These are phyloP conservation scores for Suillus ampliporus DNA, from an alignment of 768 basidiomycete genomes.

Conservation along the genomic window DNA sequence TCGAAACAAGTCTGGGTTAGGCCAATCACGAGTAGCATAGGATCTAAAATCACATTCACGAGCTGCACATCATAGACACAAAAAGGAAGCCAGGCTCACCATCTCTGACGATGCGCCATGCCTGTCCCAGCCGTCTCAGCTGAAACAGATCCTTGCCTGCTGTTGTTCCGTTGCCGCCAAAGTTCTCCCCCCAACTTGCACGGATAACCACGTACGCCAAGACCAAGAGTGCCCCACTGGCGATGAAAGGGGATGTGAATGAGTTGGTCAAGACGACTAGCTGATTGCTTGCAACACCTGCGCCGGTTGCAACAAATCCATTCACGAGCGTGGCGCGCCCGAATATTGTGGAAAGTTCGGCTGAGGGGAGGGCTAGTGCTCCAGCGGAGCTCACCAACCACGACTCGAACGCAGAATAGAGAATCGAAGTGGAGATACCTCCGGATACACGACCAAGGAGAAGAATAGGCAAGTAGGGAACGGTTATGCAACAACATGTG, in stretches of 20 bases:
- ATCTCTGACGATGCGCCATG: conserved; percentile 59
- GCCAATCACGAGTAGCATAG: conserved; percentile 65
- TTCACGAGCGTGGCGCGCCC: conserved; percentile 77
- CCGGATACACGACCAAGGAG: conserved; percentile 69
- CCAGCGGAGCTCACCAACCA: conserved; percentile 75
- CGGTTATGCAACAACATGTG: conserved; percentile 62
- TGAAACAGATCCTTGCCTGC: conserved; percentile 51
- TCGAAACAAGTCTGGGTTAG: conserved; percentile 83
- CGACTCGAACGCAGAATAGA: conserved; percentile 78
- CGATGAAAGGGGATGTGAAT: conserved; percentile 69
- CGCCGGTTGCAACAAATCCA: conserved; percentile 70
- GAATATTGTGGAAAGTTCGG: conserved; percentile 70
- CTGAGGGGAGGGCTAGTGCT: conserved; percentile 52
- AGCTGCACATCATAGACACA: conserved; percentile 1
- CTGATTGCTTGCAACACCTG: conserved; percentile 71
- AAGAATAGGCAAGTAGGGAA: conserved; percentile 63
- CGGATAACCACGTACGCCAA: conserved; percentile 63
- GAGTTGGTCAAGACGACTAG: conserved; percentile 57
- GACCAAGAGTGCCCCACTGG: conserved; percentile 60
- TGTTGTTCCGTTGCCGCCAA: conserved; percentile 51
- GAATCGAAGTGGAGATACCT: conserved; percentile 75
- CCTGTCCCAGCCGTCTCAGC: conserved; percentile 55
- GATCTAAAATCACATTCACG: conserved; percentile 47
- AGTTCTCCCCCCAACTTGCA: conserved; percentile 71
- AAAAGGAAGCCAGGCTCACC: conserved; percentile 39